phyloP scores from a whole-genome alignment of 345 rosid genomes.

The Citrus australasica region DNA sequence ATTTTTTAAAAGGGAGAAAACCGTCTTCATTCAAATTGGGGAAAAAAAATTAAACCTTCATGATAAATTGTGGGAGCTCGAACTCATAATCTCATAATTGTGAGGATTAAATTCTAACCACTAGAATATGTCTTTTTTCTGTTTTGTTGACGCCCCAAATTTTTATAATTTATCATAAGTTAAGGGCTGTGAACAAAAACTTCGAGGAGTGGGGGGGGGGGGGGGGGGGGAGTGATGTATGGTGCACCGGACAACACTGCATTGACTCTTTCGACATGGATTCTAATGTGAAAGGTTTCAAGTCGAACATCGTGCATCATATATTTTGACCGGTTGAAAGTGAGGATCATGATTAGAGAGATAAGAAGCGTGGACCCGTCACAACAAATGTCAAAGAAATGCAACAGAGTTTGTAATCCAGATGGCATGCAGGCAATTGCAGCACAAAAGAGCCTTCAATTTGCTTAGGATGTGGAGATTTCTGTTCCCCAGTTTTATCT shows the following conservation, averaged over 20 bases:
- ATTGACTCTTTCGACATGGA: too few species aligned
- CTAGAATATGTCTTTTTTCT: too few species aligned
- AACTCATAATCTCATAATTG: too few species aligned
- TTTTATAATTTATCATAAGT: too few species aligned
- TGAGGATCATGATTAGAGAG: background rate
- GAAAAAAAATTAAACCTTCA: rapidly evolving
- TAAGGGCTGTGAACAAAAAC: too few species aligned
- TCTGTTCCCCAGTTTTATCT: background rate
- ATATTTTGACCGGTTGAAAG: background rate
- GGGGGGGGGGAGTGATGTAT: background rate
- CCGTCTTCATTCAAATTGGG: rapidly evolving
- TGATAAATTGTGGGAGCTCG: rapidly evolving
- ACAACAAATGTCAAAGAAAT: background rate
- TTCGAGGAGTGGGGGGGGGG: background rate
- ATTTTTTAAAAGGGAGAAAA: rapidly evolving
- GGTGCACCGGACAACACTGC: background rate
- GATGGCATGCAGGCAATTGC: background rate
- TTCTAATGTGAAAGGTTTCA: background rate
- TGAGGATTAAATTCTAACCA: too few species aligned
- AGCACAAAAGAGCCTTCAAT: background rate
- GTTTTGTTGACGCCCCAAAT: too few species aligned
- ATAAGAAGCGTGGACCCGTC: background rate
- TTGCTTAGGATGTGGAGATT: background rate
- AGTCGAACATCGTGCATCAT: background rate
- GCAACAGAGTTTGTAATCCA: background rate